Conservation (phyloP, 2,329 filamentous ascomycete genomes). For the Trichoderma sp. region DNA sequence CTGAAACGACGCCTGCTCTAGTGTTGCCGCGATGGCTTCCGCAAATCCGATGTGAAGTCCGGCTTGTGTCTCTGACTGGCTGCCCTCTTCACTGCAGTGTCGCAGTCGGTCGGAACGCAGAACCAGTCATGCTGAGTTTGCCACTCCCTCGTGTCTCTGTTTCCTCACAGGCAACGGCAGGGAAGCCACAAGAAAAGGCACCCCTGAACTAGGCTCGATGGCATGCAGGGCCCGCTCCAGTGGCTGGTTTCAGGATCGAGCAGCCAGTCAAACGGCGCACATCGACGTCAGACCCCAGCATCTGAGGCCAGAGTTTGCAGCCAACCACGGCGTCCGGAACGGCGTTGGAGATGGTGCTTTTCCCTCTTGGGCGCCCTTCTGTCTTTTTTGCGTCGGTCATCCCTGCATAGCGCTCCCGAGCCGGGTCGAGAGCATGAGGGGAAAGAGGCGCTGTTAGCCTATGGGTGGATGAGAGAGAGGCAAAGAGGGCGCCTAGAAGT, state of each 20-base stretch:
- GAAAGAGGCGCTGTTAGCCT: conserved; percentile 4
- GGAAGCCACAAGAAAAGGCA: not conserved
- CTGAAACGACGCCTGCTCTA: not conserved
- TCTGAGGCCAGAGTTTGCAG: conserved; percentile 10
- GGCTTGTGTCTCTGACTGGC: conserved; percentile 6
- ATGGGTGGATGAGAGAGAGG: not conserved
- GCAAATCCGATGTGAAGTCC: not conserved
- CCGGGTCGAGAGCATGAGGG: conserved; percentile 10
- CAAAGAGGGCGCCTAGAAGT: not conserved
- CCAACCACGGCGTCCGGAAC: conserved; percentile 18
- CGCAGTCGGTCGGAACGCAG: conserved; percentile 3
- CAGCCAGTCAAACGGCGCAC: conserved; percentile 15
- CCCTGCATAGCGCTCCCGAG: conserved; percentile 17
- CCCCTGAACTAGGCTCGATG: conserved; percentile 18
- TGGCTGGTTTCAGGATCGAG: conserved; percentile 19
- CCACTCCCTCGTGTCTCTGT: conserved; percentile 12
- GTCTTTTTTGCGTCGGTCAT: not conserved
- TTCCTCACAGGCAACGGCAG: not conserved
- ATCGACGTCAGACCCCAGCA: not conserved
- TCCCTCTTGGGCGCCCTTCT: not conserved
- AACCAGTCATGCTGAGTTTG: conserved; percentile 8
- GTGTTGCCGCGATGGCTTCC: not conserved
- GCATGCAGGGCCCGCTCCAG: conserved; percentile 15
- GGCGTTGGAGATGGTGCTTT: conserved; percentile 9
- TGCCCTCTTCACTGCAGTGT: not conserved